These are phyloP conservation scores for Pyrenochaeta sp. DNA, from an alignment of 2,329 filamentous ascomycete species.

Conservation along the genomic window DNA sequence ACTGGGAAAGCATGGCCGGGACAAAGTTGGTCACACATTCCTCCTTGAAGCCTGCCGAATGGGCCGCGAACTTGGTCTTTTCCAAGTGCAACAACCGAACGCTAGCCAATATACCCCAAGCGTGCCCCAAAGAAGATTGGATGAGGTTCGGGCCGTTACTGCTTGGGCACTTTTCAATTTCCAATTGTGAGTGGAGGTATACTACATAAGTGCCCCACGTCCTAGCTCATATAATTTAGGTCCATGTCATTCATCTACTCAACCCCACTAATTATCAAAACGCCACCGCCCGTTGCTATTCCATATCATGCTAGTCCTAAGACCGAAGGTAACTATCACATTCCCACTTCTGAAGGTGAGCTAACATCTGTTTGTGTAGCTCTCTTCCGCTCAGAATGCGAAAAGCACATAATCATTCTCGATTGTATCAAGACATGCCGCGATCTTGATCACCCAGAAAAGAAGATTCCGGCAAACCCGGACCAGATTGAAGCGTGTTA, in stretches of 20 bases:
- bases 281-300: slow-evolving; percentile 30
- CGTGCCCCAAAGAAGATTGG: slow-evolving; percentile 29
- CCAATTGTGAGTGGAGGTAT: slow-evolving; percentile 33
- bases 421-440: slow-evolving; percentile 28
- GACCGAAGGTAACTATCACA: slow-evolving; percentile 25
- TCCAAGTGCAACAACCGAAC: slow-evolving; percentile 18
- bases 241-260: slow-evolving; percentile 39
- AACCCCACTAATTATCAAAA: slow-evolving; percentile 29
- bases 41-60: slow-evolving; percentile 38
- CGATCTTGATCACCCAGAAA: slow-evolving; percentile 10
- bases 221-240: slow-evolving; percentile 19
- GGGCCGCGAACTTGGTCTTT: slow-evolving; percentile 33
- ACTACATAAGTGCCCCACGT: neutral
- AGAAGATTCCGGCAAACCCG: slow-evolving; percentile 14
- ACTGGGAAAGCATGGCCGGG: slow-evolving; percentile 41
- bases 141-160: slow-evolving; percentile 32
- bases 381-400: slow-evolving; percentile 38
- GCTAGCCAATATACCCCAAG: slow-evolving; percentile 12
- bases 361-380: slow-evolving; percentile 19
- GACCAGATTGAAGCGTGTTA: slow-evolving; percentile 33
- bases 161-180: slow-evolving; percentile 45
- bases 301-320: slow-evolving; percentile 27
- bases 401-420: slow-evolving; percentile 32
- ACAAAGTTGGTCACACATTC: slow-evolving; percentile 39
- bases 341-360: neutral